Percentiles rank a stretch among this genome's conserved stretches.
phyloP scores from a whole-genome alignment of 495 filamentous ascomycete genomes.

The Halenospora varia region DNA sequence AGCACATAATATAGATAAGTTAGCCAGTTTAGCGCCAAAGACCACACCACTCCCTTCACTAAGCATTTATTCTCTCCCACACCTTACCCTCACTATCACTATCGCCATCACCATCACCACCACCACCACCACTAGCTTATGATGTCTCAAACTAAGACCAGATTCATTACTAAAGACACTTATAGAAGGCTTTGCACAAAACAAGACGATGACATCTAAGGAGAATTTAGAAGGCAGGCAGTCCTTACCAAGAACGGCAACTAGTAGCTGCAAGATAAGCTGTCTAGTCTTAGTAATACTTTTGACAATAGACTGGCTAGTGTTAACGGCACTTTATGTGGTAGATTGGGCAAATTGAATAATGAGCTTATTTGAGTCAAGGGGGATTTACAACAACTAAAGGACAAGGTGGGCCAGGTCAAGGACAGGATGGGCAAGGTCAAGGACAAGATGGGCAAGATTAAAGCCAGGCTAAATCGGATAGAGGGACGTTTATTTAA shows the following conservation, averaged over 20 bases:
- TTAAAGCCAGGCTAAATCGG: background rate
- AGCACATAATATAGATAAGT: too few relatives aligned
- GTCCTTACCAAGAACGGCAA: background rate
- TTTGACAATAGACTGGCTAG: background rate
- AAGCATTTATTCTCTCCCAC: too few relatives aligned
- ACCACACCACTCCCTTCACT: background rate
- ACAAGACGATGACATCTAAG: background rate
- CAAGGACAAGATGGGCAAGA: conserved; percentile 1
- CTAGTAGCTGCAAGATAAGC: background rate
- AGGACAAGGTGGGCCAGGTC: background rate
- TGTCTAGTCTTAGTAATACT: background rate
- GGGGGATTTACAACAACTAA: background rate
- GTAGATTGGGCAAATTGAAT: background rate
- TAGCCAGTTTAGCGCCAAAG: background rate
- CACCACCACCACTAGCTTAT: background rate
- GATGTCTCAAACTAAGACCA: background rate
- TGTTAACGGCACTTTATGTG: conserved; percentile 1
- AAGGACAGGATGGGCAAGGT: background rate
- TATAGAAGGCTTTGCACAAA: background rate
- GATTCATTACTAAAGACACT: background rate
- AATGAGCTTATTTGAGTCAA: background rate
- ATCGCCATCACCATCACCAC: too few relatives aligned
- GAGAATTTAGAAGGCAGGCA: background rate
- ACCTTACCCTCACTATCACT: too few relatives aligned
- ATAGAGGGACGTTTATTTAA: background rate